Base-by-base conservation (phyloP, 495 filamentous ascomycete genomes). In the Mytilinidion resinicola region DNA sequence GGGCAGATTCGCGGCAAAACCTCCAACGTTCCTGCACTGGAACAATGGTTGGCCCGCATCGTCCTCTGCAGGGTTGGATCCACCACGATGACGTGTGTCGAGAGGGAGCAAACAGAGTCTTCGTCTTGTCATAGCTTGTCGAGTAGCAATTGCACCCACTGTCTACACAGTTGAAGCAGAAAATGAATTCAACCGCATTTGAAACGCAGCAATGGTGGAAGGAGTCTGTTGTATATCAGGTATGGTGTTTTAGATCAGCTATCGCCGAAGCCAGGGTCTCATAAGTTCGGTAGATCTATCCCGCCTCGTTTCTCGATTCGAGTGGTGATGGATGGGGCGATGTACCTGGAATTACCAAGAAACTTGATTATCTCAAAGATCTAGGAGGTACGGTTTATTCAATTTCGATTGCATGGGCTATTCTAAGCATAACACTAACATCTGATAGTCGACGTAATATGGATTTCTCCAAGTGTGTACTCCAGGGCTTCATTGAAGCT, bases 311-410 rank as follows among this genome's bases (percentile, higher is more conserved):
- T 60, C 43, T 63, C 7, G 69, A 70, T 44, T 66, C 71, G 6
- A 67, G 66, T 56, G 63, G 60, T 12, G 69, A 69, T 59, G 72
- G 72, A 20, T 73, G 71, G 70, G 72, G 72, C 35, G 72, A 75
- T 51, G 61, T 75, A 7, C 57, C 55, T 0, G 72, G 72, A 34
- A 73, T 75, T 53, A 73, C 64, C 14, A 60, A 63, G 35, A 72
- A 73, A 55, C 55, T 75, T 0, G 70, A 72, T 56, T 70, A 75
- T 53, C 57, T 75, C 30, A 71, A 70, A 61, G 63, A 69, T 35
- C 58, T 74, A 1, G 72, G 72, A 8, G 68, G 64, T 63, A 56
- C 50, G 41, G 33, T 44, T 36, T 51, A 9, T 41, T 7, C 34
- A 15, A 19, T 33, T 3, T 25, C 33, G 15, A 37, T 37, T 57